Percentiles rank a stretch among this genome's conserved stretches.
These are phyloP conservation scores for Termitomyces sp. DNA, from an alignment of 768 basidiomycete species.

Conservation along the genomic window DNA sequence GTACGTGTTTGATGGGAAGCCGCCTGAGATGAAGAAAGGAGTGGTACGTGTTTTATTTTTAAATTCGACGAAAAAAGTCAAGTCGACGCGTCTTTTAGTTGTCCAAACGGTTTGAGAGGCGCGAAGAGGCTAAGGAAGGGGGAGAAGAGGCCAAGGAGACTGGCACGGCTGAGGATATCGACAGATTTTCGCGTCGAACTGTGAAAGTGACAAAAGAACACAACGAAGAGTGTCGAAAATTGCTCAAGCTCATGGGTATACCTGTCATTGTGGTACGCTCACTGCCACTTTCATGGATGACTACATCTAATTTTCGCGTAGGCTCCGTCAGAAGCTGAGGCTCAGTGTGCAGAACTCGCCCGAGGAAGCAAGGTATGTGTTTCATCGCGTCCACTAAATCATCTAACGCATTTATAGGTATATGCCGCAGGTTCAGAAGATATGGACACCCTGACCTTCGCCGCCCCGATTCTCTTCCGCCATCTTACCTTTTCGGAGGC, in stretches of 20 bases:
- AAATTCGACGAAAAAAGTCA: not conserved
- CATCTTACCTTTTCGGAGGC: constrained; percentile 98
- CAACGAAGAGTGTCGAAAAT: constrained; percentile 89
- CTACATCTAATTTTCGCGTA: constrained; percentile 28
- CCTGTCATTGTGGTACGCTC: constrained; percentile 82
- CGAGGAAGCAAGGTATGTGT: constrained; percentile 79
- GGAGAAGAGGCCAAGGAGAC: constrained; percentile 97
- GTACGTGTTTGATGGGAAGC: constrained; percentile 98
- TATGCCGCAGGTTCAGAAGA: constrained; percentile 98
- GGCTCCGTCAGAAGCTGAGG: constrained; percentile 99
- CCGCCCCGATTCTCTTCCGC: constrained; percentile 85
- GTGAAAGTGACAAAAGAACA: constrained; percentile 96
- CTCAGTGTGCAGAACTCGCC: constrained; percentile 98
- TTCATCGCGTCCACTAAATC: not conserved
- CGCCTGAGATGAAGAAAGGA: constrained; percentile 94
- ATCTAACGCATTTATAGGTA: constrained; percentile 48
- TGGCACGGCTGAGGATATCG: constrained; percentile 91
- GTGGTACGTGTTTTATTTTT: constrained; percentile 62
- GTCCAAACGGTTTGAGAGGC: constrained; percentile 89
- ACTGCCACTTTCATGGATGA: not conserved
- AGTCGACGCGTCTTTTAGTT: constrained; percentile 50
- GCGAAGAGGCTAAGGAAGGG: constrained; percentile 92
- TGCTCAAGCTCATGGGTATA: constrained; percentile 94
- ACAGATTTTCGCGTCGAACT: constrained; percentile 83
- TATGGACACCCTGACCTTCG: constrained; percentile 99